These are phyloP conservation scores for Xylaria hypoxylon DNA, from an alignment of 2,329 filamentous ascomycete species.

Conservation along the genomic window DNA sequence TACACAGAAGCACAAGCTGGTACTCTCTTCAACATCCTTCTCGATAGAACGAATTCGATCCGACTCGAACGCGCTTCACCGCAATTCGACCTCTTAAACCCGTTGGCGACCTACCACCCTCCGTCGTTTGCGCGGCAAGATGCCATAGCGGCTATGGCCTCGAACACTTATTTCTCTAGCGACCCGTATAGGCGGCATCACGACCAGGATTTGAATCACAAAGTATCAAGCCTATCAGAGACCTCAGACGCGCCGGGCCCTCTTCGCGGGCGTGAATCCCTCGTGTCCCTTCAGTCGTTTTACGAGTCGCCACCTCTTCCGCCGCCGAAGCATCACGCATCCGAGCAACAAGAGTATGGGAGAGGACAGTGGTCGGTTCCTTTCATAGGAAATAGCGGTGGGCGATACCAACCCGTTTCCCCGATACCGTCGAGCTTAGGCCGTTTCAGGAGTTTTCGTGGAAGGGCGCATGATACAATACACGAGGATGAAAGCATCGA, in stretches of 20 bases:
- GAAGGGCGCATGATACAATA: constrained; percentile 45
- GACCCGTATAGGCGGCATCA: constrained; percentile 36
- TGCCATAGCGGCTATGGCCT: constrained; percentile 45
- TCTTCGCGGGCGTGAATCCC: constrained; percentile 48
- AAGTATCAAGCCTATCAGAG: constrained; percentile 50
- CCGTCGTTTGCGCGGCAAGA: constrained; percentile 27
- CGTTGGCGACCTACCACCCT: not conserved
- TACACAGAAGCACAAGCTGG: constrained; percentile 3
- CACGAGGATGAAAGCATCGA: constrained; percentile 51
- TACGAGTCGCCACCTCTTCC: constrained; percentile 42
- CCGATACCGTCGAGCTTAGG: constrained; percentile 36
- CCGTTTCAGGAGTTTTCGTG: constrained; percentile 45
- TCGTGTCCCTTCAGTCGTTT: constrained; percentile 49
- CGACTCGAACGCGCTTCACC: not conserved
- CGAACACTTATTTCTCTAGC: constrained; percentile 41
- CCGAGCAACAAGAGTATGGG: constrained; percentile 39
- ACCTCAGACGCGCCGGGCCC: constrained; percentile 40
- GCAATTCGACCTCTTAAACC: not conserved
- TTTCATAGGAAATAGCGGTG: constrained; percentile 40
- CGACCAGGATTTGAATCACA: constrained; percentile 44
- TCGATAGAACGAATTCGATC: not conserved
- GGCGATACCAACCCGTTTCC: constrained; percentile 44
- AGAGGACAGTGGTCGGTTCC: constrained; percentile 43
- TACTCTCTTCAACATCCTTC: not conserved
- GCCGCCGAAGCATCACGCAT: constrained; percentile 16